A percentile compares a stretch with the other conserved stretches of the same genome.
Conservation (phyloP, 1,284 basidiomycete genomes). For the Moesziomyces sp. region DNA sequence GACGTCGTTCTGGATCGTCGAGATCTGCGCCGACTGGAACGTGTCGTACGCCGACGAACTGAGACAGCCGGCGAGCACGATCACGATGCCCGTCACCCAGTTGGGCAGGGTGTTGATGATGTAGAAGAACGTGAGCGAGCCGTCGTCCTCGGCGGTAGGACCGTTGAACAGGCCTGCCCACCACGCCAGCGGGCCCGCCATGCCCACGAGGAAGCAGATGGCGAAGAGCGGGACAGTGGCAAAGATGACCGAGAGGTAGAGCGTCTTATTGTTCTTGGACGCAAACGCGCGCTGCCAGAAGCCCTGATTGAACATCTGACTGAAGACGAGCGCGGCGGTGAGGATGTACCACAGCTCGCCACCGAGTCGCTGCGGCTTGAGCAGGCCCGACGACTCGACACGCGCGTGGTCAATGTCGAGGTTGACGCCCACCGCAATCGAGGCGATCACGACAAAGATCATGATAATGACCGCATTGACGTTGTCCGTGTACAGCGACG, state of each 20-base stretch:
- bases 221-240: conserved; percentile 64
- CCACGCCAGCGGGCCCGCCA: conserved; percentile 63
- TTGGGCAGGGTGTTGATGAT: conserved; percentile 62
- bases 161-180: conserved; percentile 64
- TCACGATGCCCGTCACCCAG: conserved; percentile 65
- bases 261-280: conserved; percentile 60
- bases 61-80: conserved; percentile 64
- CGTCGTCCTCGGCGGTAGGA: conserved; percentile 57
- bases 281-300: conserved; percentile 68
- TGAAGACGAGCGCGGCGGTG: conserved; percentile 63
- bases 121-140: conserved; percentile 63
- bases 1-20: conserved; percentile 67
- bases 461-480: conserved; percentile 66
- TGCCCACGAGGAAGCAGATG: conserved; percentile 66
- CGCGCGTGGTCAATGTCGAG: conserved; percentile 58
- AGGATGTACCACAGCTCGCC: conserved; percentile 67
- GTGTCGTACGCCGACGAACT: conserved; percentile 68
- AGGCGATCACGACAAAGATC: conserved; percentile 63
- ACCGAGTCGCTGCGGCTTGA: conserved; percentile 58
- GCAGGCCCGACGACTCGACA: conserved; percentile 57
- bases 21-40: conserved; percentile 67
- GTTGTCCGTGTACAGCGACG: conserved; percentile 67
- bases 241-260: conserved; percentile 60
- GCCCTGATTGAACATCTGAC: conserved; percentile 68
- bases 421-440: conserved; percentile 60